Evolutionary conservation across 176 grass and related monocot genomes (phyloP), one percentile per base, ranked within the genome.

Genomic region (Poa pratensis): DNA sequence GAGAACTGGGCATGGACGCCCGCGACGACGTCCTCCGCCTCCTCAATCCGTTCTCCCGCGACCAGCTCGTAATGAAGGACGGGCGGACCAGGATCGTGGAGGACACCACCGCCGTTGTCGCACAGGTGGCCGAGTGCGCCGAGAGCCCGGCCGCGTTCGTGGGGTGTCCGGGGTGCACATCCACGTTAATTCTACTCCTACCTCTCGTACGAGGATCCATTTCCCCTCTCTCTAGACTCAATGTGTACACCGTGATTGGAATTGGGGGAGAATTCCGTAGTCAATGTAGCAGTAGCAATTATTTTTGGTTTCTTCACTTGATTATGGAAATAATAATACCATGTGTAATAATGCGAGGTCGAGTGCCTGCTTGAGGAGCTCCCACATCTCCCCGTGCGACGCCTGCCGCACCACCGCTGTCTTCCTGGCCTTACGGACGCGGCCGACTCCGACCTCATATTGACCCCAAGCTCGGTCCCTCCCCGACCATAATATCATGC

Each of bases 81-180:
- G 35, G 35, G 35, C 35, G 35, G 35, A 37, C 5, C 5, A 5
- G 35, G 35, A 5, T 37, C 35, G 35, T 37, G 35, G 35, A 37
- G 35, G 35, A 37, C 35, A 37, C 5, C 35, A 37, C 35, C 7
- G 93, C 96, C 40, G 93, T 99, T 43, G 32, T 96, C 15, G 86
- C 93, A 60, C 96, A 99, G 90, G 91, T 99, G 13, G 96, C 96
- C 10, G 91, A 93, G 10, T 99, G 93, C 78, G 66, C 79, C 7
- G 96, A 99, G 90, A 91, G 91, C 76, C 88, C 94, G 0, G 84
- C 84, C 15, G 91, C 88, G 6, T 94, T 96, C 84, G 53, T 66
- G 65, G 75, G 84, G 85, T 99, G 9, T 87, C 90, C 52, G 93
- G 93, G 20, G 78, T 96, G 8, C 64, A 88, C 17, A 90, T 96